These are phyloP conservation scores for Calonectria hongkongensis DNA, from an alignment of 2,329 filamentous ascomycete genomes.

Conservation along the genomic window DNA sequence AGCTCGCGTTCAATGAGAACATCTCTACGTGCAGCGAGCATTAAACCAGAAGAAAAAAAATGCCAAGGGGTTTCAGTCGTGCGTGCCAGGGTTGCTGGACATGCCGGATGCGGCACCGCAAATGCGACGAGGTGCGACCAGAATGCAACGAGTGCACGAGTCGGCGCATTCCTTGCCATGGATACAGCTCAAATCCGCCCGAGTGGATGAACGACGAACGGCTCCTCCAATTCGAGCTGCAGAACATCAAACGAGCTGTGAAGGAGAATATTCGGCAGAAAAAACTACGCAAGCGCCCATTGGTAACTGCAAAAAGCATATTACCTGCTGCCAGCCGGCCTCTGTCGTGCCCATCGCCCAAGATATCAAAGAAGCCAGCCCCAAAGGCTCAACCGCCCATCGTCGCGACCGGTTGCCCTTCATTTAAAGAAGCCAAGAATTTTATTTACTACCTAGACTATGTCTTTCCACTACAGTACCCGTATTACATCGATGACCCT, in stretches of 20 bases:
- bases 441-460: conserved; percentile 52
- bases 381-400: not conserved
- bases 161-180: conserved; percentile 46
- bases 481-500: conserved; percentile 49
- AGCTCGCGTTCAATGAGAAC: not conserved
- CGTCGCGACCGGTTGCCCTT: not conserved
- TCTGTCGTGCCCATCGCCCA: not conserved
- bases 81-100: conserved; percentile 53
- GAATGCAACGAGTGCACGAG: conserved; percentile 50
- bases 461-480: conserved; percentile 52
- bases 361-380: not conserved
- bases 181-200: conserved; percentile 57
- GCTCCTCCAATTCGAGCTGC: conserved; percentile 54
- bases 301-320: not conserved
- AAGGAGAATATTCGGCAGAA: conserved; percentile 47
- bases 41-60: not conserved
- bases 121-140: conserved; percentile 54
- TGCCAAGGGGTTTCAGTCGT: conserved; percentile 12
- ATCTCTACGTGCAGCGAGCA: not conserved
- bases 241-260: conserved; percentile 48
- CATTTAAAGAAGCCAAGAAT: conserved; percentile 50
- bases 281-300: conserved; percentile 3
- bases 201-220: conserved; percentile 56
- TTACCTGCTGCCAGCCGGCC: not conserved
- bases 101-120: conserved; percentile 55